Percentiles rank a stretch among this genome's conserved stretches.
These are phyloP conservation scores for Batkoa obscura DNA, from an alignment of 371 early-diverging fungal species.

Conservation along the genomic window DNA sequence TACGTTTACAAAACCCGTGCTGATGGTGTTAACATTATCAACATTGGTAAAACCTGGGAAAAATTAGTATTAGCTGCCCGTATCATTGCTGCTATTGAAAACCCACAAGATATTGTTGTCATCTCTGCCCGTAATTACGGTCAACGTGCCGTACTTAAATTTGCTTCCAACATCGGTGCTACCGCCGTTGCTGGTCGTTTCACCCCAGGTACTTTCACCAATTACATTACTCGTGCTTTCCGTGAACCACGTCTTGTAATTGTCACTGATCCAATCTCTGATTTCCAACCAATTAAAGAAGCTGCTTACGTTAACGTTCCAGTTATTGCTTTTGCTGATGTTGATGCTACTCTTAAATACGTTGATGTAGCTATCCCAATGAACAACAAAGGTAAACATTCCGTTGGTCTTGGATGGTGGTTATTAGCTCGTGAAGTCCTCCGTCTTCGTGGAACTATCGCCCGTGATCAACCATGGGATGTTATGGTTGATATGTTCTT, in stretches of 20 bases:
- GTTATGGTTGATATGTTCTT: conserved; percentile 99
- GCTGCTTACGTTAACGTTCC: conserved; percentile 99
- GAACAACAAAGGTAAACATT: conserved; percentile 98
- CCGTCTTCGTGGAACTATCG: conserved; percentile 85
- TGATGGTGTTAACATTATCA: conserved; percentile 94
- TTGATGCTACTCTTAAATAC: conserved; percentile 83
- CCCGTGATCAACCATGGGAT: conserved; percentile 69
- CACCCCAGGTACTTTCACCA: conserved; percentile 99
- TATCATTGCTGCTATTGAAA: conserved; percentile 88
- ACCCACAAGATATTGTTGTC: conserved; percentile 88
- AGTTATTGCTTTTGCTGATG: conserved; percentile 95
- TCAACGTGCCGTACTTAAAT: conserved; percentile 97
- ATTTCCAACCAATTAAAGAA: conserved; percentile 97
- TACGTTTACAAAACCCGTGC: conserved; percentile 87
- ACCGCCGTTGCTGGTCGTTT: conserved; percentile 97
- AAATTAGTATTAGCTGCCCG: conserved; percentile 98
- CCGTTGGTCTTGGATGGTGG: conserved; percentile 96
- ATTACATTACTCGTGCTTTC: conserved; percentile 96
- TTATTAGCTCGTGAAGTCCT: conserved; percentile 94
- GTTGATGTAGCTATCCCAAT: conserved; percentile 99
- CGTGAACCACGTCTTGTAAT: conserved; percentile 96
- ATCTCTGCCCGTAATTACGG: conserved; percentile 94
- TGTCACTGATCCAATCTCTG: conserved; percentile 94
- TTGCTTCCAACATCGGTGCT: conserved; percentile 91
- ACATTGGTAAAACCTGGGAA: conserved; percentile 98